phyloP scores from a whole-genome alignment of 257 asterid species.

The Coffea canephora region DNA sequence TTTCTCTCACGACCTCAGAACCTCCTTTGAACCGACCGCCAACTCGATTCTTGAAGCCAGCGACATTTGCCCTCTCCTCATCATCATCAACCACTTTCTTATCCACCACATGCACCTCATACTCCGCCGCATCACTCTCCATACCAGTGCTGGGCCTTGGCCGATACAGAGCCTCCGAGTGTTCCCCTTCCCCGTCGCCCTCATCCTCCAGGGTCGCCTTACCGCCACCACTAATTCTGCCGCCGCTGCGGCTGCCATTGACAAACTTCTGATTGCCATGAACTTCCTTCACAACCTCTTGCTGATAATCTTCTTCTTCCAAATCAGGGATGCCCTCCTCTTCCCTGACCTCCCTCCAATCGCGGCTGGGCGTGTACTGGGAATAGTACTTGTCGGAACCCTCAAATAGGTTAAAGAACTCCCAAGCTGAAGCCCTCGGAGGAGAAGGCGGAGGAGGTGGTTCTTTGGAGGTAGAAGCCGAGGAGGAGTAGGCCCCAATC shows the following conservation, averaged over 20 bases:
- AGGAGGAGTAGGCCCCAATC: constrained; percentile 16
- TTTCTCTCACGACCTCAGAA: constrained; percentile 75
- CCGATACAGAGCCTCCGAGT: constrained; percentile 49
- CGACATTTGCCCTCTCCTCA: constrained; percentile 47
- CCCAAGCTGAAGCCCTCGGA: constrained; percentile 80
- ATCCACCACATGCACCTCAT: constrained; percentile 84
- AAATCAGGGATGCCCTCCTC: constrained; percentile 98
- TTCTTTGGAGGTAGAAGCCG: constrained; percentile 46
- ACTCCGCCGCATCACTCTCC: constrained; percentile 71
- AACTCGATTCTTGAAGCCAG: constrained; percentile 47
- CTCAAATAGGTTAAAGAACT: constrained; percentile 85
- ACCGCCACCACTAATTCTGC: neutral
- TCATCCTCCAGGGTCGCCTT: constrained; percentile 30
- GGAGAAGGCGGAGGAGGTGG: constrained; percentile 90
- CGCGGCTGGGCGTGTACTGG: constrained; percentile 65
- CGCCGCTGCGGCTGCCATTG: constrained; percentile 37
- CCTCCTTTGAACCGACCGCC: constrained; percentile 58
- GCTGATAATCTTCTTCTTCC: constrained; percentile 74
- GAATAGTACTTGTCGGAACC: constrained; percentile 63
- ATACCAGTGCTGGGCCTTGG: constrained; percentile 45
- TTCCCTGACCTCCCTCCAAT: constrained; percentile 82
- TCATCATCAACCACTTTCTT: constrained; percentile 70
- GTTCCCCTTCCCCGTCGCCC: constrained; percentile 36
- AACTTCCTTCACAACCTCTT: constrained; percentile 83
- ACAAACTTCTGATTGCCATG: constrained; percentile 67